Percentiles rank a stretch among this genome's conserved stretches.
Evolutionary conservation across 208 protist genomes (phyloP).

Genomic region (Entamoeba histolytica): DNA sequence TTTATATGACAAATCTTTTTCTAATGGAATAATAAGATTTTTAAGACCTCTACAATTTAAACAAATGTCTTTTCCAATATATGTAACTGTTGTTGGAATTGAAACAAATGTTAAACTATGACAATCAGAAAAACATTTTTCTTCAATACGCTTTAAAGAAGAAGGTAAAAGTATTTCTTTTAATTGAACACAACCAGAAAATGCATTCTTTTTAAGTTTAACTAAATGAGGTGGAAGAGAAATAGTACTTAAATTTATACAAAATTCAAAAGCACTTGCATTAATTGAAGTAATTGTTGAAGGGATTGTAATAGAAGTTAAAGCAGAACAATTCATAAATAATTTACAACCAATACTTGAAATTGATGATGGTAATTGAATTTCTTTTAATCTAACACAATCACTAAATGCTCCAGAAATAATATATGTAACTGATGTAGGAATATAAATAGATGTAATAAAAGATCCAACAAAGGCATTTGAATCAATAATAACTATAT

Average conservation of each 20-base stretch:
- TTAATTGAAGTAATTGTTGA: background rate
- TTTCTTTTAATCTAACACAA: background rate
- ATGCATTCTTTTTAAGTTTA: background rate
- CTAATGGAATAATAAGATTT: background rate
- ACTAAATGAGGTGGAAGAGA: background rate
- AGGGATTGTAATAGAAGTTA: background rate
- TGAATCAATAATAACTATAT: background rate
- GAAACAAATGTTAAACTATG: background rate
- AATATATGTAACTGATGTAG: background rate
- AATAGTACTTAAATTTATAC: background rate
- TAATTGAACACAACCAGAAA: background rate
- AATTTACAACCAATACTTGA: background rate
- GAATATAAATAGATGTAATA: background rate
- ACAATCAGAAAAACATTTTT: background rate
- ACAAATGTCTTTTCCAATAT: background rate
- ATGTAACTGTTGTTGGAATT: background rate
- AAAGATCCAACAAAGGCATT: background rate
- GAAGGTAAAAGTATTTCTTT: background rate
- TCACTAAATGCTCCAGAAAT: background rate
- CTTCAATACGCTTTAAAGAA: background rate
- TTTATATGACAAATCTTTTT: background rate
- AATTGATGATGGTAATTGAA: background rate
- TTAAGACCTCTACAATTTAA: background rate
- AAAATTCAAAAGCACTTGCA: background rate
- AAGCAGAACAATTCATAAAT: background rate